phyloP scores from a whole-genome alignment of 75 land plant genomes.

The Picea glauca region DNA sequence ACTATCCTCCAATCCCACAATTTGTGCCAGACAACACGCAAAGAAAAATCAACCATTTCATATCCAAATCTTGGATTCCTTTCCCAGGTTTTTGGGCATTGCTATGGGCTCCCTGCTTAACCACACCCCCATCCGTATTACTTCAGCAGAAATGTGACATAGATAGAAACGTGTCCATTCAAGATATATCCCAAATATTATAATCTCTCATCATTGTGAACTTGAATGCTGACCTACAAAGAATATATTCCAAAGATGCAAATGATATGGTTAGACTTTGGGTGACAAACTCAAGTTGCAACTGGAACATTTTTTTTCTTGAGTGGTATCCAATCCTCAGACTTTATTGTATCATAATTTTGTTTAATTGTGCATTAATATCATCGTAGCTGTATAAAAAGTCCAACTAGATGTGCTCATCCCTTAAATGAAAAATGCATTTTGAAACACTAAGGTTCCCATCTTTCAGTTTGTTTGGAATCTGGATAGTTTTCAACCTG shows the following conservation, averaged over 20 bases:
- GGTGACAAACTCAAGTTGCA: background rate
- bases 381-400: background rate
- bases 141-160: background rate
- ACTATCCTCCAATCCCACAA: too few species aligned
- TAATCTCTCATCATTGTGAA: background rate
- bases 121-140: background rate
- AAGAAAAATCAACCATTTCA: too few species aligned
- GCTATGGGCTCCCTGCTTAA: too few species aligned
- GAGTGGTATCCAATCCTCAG: background rate
- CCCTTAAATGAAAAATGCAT: background rate
- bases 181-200: background rate
- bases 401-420: background rate
- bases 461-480: background rate
- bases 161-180: background rate
- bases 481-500: too few species aligned
- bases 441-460: background rate
- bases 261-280: constrained; percentile 1
- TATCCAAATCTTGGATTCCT: too few species aligned
- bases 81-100: too few species aligned
- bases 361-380: background rate
- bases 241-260: background rate
- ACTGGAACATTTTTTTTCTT: background rate
- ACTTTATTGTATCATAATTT: background rate
- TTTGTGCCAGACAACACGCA: too few species aligned
- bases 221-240: background rate